phyloP scores from a whole-genome alignment of 2,329 filamentous ascomycete species.

The Emericellopsis atlantica region DNA sequence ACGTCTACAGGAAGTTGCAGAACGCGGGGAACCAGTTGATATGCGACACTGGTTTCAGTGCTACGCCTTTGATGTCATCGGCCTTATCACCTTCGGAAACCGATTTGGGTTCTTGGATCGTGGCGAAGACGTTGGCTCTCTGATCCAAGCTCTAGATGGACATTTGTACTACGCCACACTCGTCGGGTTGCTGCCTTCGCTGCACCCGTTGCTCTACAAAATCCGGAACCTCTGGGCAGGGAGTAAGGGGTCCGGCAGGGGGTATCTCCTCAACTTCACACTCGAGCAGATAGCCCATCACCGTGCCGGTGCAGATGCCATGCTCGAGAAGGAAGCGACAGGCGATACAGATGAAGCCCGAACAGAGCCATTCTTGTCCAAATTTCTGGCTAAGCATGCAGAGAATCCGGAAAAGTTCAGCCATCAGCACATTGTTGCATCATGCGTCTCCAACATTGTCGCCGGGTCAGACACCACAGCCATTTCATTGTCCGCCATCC shows the following conservation, averaged over 20 bases:
- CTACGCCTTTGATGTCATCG: slow-evolving; percentile 38
- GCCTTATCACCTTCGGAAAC: slow-evolving; percentile 28
- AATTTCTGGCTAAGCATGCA: slow-evolving; percentile 20
- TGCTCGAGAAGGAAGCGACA: slow-evolving; percentile 1
- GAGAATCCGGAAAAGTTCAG: slow-evolving; percentile 27
- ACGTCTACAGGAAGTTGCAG: slow-evolving; percentile 13
- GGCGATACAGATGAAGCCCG: neutral
- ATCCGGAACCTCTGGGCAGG: slow-evolving; percentile 7
- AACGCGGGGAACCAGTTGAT: slow-evolving; percentile 17
- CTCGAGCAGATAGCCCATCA: slow-evolving; percentile 13
- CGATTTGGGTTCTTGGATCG: slow-evolving; percentile 30
- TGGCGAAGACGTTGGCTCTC: slow-evolving; percentile 28
- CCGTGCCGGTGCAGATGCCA: slow-evolving; percentile 2
- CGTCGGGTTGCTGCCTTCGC: slow-evolving; percentile 33
- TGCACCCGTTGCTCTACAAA: slow-evolving; percentile 8
- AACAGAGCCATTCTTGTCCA: slow-evolving; percentile 9
- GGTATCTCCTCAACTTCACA: slow-evolving; percentile 13
- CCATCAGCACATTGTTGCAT: slow-evolving; percentile 16
- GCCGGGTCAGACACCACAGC: slow-evolving; percentile 33
- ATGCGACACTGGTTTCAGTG: slow-evolving; percentile 29
- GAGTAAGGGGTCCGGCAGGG: slow-evolving; percentile 9
- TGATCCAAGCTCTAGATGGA: slow-evolving; percentile 19
- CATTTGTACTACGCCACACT: slow-evolving; percentile 10
- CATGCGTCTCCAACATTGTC: slow-evolving; percentile 18
- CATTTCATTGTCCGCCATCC: slow-evolving; percentile 28